Conservation (phyloP, 192 early-diverging fungal genomes). For the Diversispora epigaea region DNA sequence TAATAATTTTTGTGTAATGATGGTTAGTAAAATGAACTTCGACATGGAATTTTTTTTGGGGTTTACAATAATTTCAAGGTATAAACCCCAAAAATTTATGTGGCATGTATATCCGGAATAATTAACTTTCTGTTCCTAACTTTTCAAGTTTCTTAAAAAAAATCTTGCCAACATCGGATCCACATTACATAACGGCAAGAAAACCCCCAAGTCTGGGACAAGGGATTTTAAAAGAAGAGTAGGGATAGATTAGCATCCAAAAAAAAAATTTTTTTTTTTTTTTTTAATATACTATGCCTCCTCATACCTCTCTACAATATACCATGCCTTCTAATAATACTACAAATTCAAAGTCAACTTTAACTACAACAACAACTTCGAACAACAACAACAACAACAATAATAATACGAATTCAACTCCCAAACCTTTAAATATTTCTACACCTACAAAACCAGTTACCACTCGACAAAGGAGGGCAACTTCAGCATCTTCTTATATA, state of each 20-base stretch:
- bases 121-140: no score
- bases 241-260: not conserved
- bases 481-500: conserved; percentile 19
- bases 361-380: not conserved
- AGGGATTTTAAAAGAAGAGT: not conserved
- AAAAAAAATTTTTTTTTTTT: not conserved
- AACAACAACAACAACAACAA: not conserved
- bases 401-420: conserved; percentile 1
- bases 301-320: conserved; percentile 24
- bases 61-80: no score
- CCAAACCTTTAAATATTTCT: not conserved
- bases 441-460: not conserved
- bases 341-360: conserved; percentile 7
- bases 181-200: no score
- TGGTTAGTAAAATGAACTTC: no score
- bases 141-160: no score
- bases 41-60: no score
- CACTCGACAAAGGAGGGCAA: conserved; percentile 9
- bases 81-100: no score
- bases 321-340: conserved; percentile 22
- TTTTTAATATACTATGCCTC: conserved; percentile 9
- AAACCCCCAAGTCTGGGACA: no score
- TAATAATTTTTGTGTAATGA: no score
- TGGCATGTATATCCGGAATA: no score
- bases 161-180: no score